These are phyloP conservation scores for Calamus simplicifolius DNA, from an alignment of 176 grass and related monocot genomes.

Conservation along the genomic window DNA sequence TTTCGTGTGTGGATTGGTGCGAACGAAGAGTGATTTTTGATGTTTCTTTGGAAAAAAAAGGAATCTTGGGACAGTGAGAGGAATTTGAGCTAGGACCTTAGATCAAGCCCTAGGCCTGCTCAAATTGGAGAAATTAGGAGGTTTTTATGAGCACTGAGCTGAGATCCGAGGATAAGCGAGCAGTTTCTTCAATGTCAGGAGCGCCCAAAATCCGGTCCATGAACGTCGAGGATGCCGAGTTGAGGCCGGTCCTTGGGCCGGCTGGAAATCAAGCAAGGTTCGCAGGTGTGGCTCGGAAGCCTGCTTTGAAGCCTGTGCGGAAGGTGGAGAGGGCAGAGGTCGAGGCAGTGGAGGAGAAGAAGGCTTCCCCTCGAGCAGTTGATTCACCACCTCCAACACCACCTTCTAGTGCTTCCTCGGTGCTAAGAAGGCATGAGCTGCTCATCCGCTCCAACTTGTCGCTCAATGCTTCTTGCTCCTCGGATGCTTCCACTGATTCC, in stretches of 20 bases:
- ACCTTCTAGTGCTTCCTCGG: conserved; percentile 8
- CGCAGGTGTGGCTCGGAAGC: conserved; percentile 9
- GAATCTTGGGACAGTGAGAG: background rate
- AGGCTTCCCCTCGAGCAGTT: conserved; percentile 2
- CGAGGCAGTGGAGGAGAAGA: conserved; percentile 1
- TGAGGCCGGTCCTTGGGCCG: conserved; percentile 10
- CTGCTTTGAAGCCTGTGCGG: conserved; percentile 3
- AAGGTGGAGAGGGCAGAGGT: background rate
- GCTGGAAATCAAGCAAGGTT: conserved; percentile 18
- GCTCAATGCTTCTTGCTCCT: conserved; percentile 74
- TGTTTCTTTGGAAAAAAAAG: background rate
- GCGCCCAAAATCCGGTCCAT: conserved; percentile 12
- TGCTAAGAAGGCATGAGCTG: conserved; percentile 63
- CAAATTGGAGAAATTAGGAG: background rate
- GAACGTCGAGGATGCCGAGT: conserved; percentile 15
- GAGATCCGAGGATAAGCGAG: background rate
- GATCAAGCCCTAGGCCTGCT: background rate
- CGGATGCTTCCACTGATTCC: conserved; percentile 79
- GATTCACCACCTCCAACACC: background rate
- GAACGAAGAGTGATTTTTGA: background rate
- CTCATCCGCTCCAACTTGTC: conserved; percentile 50
- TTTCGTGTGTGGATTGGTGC: background rate
- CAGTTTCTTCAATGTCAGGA: conserved; percentile 10
- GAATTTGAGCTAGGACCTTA: conserved; percentile 4
- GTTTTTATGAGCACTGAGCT: background rate